These are phyloP conservation scores for Magnolia officinalis DNA, from an alignment of 164 flowering plant species.

Conservation along the genomic window DNA sequence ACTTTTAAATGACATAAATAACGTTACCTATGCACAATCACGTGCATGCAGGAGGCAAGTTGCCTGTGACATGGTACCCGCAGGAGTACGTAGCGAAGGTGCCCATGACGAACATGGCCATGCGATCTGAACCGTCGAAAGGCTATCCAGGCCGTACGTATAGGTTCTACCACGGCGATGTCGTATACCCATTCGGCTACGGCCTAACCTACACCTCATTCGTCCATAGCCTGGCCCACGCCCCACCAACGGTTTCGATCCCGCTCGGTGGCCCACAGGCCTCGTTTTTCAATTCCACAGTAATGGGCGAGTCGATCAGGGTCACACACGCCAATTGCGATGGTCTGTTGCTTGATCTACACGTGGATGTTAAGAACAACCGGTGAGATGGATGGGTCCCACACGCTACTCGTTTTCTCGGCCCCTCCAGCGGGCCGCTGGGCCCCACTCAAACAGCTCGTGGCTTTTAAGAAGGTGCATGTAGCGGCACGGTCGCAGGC, in stretches of 20 bases:
- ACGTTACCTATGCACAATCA: not conserved
- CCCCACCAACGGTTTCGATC: conserved; percentile 39
- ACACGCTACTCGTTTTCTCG: conserved; percentile 63
- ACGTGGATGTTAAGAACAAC: conserved; percentile 55
- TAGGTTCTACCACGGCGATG: conserved; percentile 82
- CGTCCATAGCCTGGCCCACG: conserved; percentile 40
- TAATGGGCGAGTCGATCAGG: conserved; percentile 33
- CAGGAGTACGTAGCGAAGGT: conserved; percentile 51
- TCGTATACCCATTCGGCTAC: conserved; percentile 83
- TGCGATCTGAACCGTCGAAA: conserved; percentile 46
- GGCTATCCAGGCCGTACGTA: conserved; percentile 90
- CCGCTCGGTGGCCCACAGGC: conserved; percentile 43
- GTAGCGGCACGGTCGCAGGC: conserved; percentile 41
- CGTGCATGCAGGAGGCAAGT: conserved; percentile 56
- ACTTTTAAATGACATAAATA: not conserved
- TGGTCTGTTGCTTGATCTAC: conserved; percentile 34
- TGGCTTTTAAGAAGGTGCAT: conserved; percentile 63
- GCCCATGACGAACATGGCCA: conserved; percentile 82
- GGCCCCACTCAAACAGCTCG: conserved; percentile 68
- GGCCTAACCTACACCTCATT: conserved; percentile 78
- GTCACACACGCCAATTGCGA: conserved; percentile 67
- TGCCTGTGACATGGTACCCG: conserved; percentile 96
- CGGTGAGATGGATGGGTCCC: conserved; percentile 66
- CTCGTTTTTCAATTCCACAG: conserved; percentile 18
- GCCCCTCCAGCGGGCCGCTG: conserved; percentile 58